A percentile compares a stretch with the other conserved stretches of the same genome.
Conservation (phyloP, 768 basidiomycete species). For the Macrocybe gigantea region DNA sequence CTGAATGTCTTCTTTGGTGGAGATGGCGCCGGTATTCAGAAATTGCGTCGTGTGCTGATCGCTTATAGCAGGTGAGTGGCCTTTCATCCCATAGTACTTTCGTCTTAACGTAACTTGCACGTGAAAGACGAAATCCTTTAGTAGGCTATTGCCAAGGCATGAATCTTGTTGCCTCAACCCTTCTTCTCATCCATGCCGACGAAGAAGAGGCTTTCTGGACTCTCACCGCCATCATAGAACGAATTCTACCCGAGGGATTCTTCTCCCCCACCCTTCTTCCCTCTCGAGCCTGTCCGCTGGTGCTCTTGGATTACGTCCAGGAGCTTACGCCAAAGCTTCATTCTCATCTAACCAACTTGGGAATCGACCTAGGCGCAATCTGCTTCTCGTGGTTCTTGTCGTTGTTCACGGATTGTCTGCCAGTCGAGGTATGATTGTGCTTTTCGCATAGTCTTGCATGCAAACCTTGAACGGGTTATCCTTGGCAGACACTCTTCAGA, state of each 20-base stretch:
- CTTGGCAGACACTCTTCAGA: slow-evolving; percentile 76
- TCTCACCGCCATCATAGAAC: slow-evolving; percentile 82
- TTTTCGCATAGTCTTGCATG: neutral
- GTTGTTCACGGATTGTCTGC: slow-evolving; percentile 92
- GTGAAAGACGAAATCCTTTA: slow-evolving; percentile 73
- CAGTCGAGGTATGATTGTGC: slow-evolving; percentile 68
- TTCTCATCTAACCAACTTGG: slow-evolving; percentile 69
- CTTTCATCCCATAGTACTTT: neutral
- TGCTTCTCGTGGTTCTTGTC: slow-evolving; percentile 99
- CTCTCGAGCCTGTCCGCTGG: slow-evolving; percentile 90
- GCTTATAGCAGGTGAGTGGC: slow-evolving; percentile 84
- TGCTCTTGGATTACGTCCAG: slow-evolving; percentile 82
- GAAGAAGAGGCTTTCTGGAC: slow-evolving; percentile 99
- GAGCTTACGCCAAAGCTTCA: slow-evolving; percentile 72
- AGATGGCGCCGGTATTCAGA: slow-evolving; percentile 90
- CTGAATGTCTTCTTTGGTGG: slow-evolving; percentile 96
- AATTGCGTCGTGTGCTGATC: slow-evolving; percentile 81
- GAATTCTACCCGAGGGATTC: slow-evolving; percentile 86
- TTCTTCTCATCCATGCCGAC: slow-evolving; percentile 87
- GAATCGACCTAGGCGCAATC: slow-evolving; percentile 88
- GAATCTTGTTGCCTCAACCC: slow-evolving; percentile 93
- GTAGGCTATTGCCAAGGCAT: slow-evolving; percentile 96
- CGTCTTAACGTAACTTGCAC: slow-evolving; percentile 1
- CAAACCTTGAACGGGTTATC: slow-evolving; percentile 1
- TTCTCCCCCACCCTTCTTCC: slow-evolving; percentile 90